Conservation (phyloP, 208 protist species). For the Crithidia brevicula region DNA sequence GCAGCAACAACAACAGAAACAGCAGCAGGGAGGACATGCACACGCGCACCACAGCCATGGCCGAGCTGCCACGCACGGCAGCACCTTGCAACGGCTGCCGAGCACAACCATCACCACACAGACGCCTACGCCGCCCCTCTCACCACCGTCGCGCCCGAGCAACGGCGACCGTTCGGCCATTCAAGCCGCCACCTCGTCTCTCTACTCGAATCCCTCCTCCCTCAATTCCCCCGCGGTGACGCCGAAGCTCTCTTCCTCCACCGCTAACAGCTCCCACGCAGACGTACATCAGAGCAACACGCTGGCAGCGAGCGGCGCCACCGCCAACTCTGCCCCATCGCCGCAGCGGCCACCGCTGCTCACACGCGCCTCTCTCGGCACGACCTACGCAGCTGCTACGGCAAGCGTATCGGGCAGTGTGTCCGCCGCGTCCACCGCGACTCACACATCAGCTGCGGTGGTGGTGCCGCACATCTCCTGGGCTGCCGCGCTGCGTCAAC, state of each 20-base stretch:
- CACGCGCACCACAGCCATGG: too few relatives aligned
- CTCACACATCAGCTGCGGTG: not conserved
- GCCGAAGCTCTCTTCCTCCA: not conserved
- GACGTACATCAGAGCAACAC: too few relatives aligned
- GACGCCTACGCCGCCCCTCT: not conserved
- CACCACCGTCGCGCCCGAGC: not conserved
- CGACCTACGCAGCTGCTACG: not conserved
- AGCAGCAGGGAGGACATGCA: not conserved
- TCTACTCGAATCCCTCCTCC: not conserved
- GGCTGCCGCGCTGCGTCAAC: slow-evolving; percentile 29
- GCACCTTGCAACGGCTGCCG: not conserved
- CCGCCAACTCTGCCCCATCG: not conserved
- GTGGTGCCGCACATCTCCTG: slow-evolving; percentile 14
- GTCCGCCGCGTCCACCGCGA: not conserved
- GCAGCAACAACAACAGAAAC: slow-evolving; percentile 1
- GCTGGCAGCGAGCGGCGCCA: not conserved
- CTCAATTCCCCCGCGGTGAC: slow-evolving; percentile 4
- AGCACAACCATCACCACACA: not conserved
- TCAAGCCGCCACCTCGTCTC: not conserved
- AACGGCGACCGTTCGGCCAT: not conserved
- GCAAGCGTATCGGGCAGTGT: too few relatives aligned
- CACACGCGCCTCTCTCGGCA: slow-evolving; percentile 9
- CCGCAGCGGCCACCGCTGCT: slow-evolving; percentile 8
- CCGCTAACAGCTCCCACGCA: slow-evolving; percentile 4
- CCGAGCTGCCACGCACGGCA: not conserved